phyloP scores from a whole-genome alignment of 495 filamentous ascomycete genomes.

The Aspergillus kassunensis region DNA sequence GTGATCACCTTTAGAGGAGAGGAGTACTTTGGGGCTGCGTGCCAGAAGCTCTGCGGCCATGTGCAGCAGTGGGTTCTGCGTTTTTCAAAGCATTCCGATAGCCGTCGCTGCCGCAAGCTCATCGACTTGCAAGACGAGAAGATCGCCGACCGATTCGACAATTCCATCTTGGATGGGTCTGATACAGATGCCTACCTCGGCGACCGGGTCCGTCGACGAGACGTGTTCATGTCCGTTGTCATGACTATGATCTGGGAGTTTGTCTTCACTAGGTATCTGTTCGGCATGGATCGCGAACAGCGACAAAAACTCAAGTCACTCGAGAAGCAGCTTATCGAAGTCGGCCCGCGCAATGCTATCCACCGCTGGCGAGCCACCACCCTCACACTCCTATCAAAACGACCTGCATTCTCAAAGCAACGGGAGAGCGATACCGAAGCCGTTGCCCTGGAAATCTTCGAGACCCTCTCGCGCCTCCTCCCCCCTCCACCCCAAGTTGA shows the following conservation, averaged over 20 bases:
- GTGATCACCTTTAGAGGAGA: slow-evolving; percentile 82
- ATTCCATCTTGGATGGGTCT: slow-evolving; percentile 86
- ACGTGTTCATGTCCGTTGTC: slow-evolving; percentile 94
- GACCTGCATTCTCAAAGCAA: slow-evolving; percentile 68
- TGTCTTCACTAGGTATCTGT: slow-evolving; percentile 94
- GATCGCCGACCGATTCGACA: slow-evolving; percentile 86
- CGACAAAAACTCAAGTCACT: slow-evolving; percentile 92
- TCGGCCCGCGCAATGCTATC: slow-evolving; percentile 76
- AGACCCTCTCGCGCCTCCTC: slow-evolving; percentile 71
- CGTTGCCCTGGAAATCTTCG: slow-evolving; percentile 79
- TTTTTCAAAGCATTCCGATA: slow-evolving; percentile 94
- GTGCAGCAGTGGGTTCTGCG: slow-evolving; percentile 94
- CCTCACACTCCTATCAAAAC: slow-evolving; percentile 76
- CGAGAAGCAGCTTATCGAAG: slow-evolving; percentile 84
- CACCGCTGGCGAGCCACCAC: slow-evolving; percentile 96
- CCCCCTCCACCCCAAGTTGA: slow-evolving; percentile 77
- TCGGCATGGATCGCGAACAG: slow-evolving; percentile 96
- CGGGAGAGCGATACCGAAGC: slow-evolving; percentile 83
- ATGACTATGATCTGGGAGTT: slow-evolving; percentile 99
- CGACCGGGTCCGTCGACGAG: slow-evolving; percentile 79
- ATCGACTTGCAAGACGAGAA: slow-evolving; percentile 82
- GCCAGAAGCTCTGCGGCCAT: slow-evolving; percentile 86
- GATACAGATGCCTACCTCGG: slow-evolving; percentile 81
- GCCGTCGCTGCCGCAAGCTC: slow-evolving; percentile 73
- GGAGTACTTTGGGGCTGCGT: slow-evolving; percentile 92